Base-by-base conservation (phyloP, 192 early-diverging fungal species). In the Rhizophagus sp. region DNA sequence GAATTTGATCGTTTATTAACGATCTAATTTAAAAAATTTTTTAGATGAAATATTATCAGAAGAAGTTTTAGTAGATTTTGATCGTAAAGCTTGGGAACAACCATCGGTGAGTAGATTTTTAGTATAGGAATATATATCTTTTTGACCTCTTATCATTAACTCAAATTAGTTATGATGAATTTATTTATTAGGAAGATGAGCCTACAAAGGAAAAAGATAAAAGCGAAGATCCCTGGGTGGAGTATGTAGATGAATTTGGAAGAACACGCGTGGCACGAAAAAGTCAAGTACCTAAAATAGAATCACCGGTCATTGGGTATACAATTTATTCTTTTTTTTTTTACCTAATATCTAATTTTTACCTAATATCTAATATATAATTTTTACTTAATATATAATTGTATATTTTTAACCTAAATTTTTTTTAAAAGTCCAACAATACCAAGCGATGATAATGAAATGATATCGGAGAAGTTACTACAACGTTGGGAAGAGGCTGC, bases 211-310 rank as follows among this genome's bases (percentile, higher is more conserved):
- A 80, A 0, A 68, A 81, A n/a, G 76, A 74, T 2, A 47, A 82
- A 39, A 82, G 83, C 6, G 86, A 85, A 85, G 93, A 95, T 90
- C 91, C 93, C 19, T 92, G 92, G 91, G 88, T 95, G 1, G 92
- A 94, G 41, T 88, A 92, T 70, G 83, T 87, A 0, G 94, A 95
- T 82, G 91, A 94, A 72, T 95, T 91, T 90, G 94, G 94, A 12
- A 81, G 94, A 24, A 89, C 93, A 44, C 84, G 91, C 25, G 80
- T 92, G 2, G 86, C 91, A 17, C 85, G 91, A 24, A 85, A 85
- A 72, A 90, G 89, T 68, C 83, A 93, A 81, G 79, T 87, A 12
- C 88, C 84, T 36, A 62, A 65, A 74, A 71, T 65, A 34, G 39
- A 22, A 12, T 33, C 47, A 47, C 73, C 81, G 34, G 24, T 79